These are phyloP conservation scores for Scheffersomyces cryptocercus DNA, from an alignment of 1,139 yeast genomes.

Conservation along the genomic window DNA sequence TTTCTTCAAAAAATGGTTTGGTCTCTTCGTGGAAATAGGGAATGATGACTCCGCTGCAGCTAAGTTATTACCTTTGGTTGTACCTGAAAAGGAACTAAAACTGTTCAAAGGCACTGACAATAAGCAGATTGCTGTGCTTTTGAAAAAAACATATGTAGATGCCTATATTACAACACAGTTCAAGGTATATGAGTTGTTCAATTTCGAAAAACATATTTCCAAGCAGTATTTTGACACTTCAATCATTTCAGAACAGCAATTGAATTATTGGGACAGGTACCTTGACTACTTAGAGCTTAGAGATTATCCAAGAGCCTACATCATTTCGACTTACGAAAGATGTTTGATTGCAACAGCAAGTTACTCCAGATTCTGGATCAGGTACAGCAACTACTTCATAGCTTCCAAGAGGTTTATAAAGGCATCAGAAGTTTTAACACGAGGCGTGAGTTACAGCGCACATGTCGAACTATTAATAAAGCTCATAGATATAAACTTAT, in stretches of 20 bases:
- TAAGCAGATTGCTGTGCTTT: slow-evolving; percentile 24
- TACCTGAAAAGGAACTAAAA: slow-evolving; percentile 21
- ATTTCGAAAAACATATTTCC: slow-evolving; percentile 57
- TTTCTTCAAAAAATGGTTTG: slow-evolving; percentile 47
- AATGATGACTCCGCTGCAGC: slow-evolving; percentile 25
- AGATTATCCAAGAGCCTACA: slow-evolving; percentile 25
- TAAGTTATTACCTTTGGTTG: slow-evolving; percentile 16
- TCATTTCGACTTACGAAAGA: slow-evolving; percentile 55
- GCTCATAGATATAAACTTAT: slow-evolving; percentile 41
- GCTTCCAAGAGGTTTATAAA: slow-evolving; percentile 24
- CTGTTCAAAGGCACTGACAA: slow-evolving; percentile 15
- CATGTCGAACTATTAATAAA: slow-evolving; percentile 30
- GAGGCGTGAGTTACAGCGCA: slow-evolving; percentile 30
- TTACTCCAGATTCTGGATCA: slow-evolving; percentile 62
- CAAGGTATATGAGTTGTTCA: slow-evolving; percentile 60
- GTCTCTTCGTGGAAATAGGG: slow-evolving; percentile 38
- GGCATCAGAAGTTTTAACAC: slow-evolving; percentile 39
- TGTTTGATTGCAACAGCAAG: slow-evolving; percentile 54
- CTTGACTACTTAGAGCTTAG: slow-evolving; percentile 53
- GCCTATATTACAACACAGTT: slow-evolving; percentile 63
- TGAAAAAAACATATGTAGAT: slow-evolving; percentile 51
- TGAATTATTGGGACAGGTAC: slow-evolving; percentile 61
- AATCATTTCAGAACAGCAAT: slow-evolving; percentile 43
- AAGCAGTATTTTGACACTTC: slow-evolving; percentile 53
- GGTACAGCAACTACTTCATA: slow-evolving; percentile 52